Base-by-base conservation (phyloP, 306 rosid genomes). In the Quercus ilex region DNA sequence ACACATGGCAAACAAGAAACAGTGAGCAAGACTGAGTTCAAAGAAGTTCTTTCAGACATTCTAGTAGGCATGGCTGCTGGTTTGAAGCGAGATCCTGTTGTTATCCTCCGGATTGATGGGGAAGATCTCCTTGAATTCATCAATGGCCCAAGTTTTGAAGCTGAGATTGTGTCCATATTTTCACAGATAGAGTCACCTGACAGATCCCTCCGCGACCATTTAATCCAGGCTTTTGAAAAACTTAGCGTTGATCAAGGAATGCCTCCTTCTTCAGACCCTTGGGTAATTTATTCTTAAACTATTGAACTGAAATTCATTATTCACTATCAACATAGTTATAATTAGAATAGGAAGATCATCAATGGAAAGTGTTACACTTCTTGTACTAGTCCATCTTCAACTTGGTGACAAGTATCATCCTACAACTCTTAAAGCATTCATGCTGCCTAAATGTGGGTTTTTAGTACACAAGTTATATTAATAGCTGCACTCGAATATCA, bases 61-160 rank as follows among this genome's bases (percentile, higher is more conserved):
- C 90, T 96, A 9, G 60, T 93, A 82, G 98, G 96, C 86, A 91
- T 96, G 99, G 99, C 99, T 86, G 94, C 99, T 28, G 99, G 97
- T 31, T 87, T 96, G 81, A 91, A 93, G 88, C 86, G 92, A 79
- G 98, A 96, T 76, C 99, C 99, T 23, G 88, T 96, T 23, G 87
- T 96, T 43, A 96, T 96, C 69, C 92, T 96, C 52, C 96, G 99
- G 26, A 96, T 96, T 19, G 98, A 96, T 77, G 98, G 99, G 5
- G 94, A 96, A 89, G 99, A 96, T 82, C 96, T 96, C 49, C 85
- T 82, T 28, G 99, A 96, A 77, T 96, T 90, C 87, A 81, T 96
- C 30, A 78, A 77, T 51, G 87, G 92, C 46, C 91, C 90, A 33
- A 78, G 63, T 73, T 96, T 84, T 82, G 97, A 91, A 80, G 69